Evolutionary conservation across 352 stramenopile genomes (phyloP), one percentile per base, ranked within the genome.

Genomic region (Globisporangium recalcitrans): DNA sequence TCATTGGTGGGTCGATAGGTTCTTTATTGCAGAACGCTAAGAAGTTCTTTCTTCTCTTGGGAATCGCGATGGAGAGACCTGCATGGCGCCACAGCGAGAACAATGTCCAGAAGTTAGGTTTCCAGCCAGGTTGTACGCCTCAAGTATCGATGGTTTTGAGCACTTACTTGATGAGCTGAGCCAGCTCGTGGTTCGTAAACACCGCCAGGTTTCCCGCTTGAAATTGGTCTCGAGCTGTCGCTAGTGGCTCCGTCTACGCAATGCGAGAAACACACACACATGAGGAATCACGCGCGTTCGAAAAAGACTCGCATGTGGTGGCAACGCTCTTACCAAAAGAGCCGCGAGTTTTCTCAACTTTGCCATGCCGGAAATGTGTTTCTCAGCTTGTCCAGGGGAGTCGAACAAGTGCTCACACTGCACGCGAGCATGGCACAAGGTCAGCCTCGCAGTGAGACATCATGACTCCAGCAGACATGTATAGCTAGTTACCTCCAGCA

Each of bases 21-120:
- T 16, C 7, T 16, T 10, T 63, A 69, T 22, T 53, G 56, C 11
- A 82, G 51, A 27, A 68, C 59, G 29, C 68, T 60, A 19, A 89
- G 61, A 40, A 90, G 69, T 13, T 70, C 72, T 31, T 77, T 78
- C 31, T 77, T 73, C 52, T 87, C 82, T 0, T 66, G 60, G 27
- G 82, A 88, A 14, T 91, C 82, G 29, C 76, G 80, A 52, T 85
- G 87, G 4, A 88, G 70, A 22, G 82, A 77, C 32, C 82, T 91
- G 49, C 10, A 14, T 19, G 21, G 16, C 16, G 29, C 7, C 8
- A 54, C 19, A 44, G 31, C 36, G 24, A 38, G 21, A 7, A 52
- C 40, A 22, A 19, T 49, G 36, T 57, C 49, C 1, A 53, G 53
- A 9, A 58, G n/a, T n/a, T n/a, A n/a, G n/a, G n/a, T n/a, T n/a